Percentiles rank a stretch among this genome's conserved stretches.
Evolutionary conservation across 148 eudicot species (phyloP).

Genomic region (Salicornia ramosissima): DNA sequence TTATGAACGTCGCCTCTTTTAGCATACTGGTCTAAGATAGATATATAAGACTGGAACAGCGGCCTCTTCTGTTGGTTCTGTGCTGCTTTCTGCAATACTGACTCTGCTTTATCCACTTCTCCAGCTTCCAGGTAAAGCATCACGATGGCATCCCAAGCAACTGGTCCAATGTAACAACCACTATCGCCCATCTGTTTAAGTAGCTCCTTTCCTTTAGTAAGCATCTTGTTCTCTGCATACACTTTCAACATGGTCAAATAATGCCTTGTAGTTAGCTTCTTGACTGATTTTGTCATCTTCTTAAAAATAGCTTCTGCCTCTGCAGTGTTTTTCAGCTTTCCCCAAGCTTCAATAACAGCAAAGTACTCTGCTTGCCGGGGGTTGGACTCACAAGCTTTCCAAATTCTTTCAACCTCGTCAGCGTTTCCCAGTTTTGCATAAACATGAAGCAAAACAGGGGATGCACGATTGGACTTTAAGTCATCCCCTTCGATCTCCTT

Average conservation of each 20-base stretch:
- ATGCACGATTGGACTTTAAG: slow-evolving; percentile 31
- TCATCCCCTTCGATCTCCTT: slow-evolving; percentile 64
- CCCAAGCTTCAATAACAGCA: slow-evolving; percentile 73
- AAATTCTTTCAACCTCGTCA: slow-evolving; percentile 68
- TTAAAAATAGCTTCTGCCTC: slow-evolving; percentile 70
- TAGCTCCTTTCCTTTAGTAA: slow-evolving; percentile 67
- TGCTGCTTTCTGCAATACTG: slow-evolving; percentile 51
- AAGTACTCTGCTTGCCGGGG: slow-evolving; percentile 40
- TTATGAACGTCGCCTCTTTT: slow-evolving; percentile 72
- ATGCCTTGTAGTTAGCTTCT: slow-evolving; percentile 37
- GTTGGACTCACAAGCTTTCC: slow-evolving; percentile 48
- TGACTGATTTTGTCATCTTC: slow-evolving; percentile 28
- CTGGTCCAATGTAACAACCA: slow-evolving; percentile 58
- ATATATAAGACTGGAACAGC: slow-evolving; percentile 48
- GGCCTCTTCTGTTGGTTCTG: slow-evolving; percentile 37
- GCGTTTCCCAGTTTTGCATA: slow-evolving; percentile 64
- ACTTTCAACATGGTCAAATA: slow-evolving; percentile 52
- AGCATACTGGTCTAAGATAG: slow-evolving; percentile 64
- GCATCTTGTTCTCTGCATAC: slow-evolving; percentile 69
- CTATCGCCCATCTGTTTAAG: slow-evolving; percentile 62
- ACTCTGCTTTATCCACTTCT: slow-evolving; percentile 83
- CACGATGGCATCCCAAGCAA: slow-evolving; percentile 72
- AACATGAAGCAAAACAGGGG: slow-evolving; percentile 43
- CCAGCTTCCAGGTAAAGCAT: slow-evolving; percentile 73
- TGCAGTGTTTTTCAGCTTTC: slow-evolving; percentile 59